Percentiles rank a stretch among this genome's conserved stretches.
Conservation (phyloP, 257 asterid species). For the Penstemon barbatus region DNA sequence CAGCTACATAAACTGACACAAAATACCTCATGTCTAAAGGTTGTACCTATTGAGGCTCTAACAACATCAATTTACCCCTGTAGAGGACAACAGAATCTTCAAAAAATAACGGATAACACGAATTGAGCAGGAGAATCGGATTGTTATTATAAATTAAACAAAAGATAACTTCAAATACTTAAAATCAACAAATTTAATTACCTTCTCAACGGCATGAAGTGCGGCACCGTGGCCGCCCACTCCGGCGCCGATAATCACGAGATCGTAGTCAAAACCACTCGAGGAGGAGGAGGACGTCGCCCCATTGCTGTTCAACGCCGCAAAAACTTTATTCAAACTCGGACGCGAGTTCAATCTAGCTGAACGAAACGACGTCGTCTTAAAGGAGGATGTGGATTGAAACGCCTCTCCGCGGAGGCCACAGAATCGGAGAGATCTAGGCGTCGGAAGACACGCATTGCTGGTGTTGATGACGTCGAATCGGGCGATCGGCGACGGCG, state of each 20-base stretch:
- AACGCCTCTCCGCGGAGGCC: slow-evolving; percentile 79
- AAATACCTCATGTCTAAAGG: too few species aligned
- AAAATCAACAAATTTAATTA: slow-evolving; percentile 14
- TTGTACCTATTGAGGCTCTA: too few species aligned
- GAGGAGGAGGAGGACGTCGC: slow-evolving; percentile 34
- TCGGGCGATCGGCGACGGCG: slow-evolving; percentile 52
- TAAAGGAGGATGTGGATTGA: slow-evolving; percentile 31
- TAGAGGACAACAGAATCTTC: background rate
- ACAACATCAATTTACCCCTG: background rate
- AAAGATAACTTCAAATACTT: background rate
- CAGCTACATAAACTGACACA: too few species aligned
- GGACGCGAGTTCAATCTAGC: slow-evolving; percentile 37
- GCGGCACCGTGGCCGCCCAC: slow-evolving; percentile 99
- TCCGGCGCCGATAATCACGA: slow-evolving; percentile 95
- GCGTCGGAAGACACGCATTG: slow-evolving; percentile 35
- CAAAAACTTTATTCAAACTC: slow-evolving; percentile 39
- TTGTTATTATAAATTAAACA: too few species aligned
- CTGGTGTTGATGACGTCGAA: slow-evolving; percentile 35
- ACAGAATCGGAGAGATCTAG: slow-evolving; percentile 78
- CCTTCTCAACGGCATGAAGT: slow-evolving; percentile 94
- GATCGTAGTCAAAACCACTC: slow-evolving; percentile 74
- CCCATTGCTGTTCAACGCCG: slow-evolving; percentile 55
- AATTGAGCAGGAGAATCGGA: background rate
- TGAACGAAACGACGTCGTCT: slow-evolving; percentile 36
- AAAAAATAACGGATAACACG: background rate